A percentile compares a stretch with the other conserved stretches of the same genome.
phyloP scores from a whole-genome alignment of 2,329 filamentous ascomycete species.

The Fusarium humuli region DNA sequence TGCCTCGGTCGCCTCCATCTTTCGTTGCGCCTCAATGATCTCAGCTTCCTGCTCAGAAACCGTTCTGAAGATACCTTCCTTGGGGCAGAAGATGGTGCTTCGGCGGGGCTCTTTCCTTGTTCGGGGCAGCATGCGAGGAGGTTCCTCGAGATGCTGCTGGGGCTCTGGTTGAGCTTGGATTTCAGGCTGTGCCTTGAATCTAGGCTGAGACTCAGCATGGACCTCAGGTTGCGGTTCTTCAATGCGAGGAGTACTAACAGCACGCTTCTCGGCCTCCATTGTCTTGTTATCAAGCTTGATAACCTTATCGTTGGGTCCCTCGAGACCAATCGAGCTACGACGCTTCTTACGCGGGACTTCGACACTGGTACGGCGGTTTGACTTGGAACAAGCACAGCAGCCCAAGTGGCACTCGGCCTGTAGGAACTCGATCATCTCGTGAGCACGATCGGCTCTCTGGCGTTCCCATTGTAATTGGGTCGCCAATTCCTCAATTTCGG shows the following conservation, averaged over 20 bases:
- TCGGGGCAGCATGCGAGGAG: conserved; percentile 40
- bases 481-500: conserved; percentile 69
- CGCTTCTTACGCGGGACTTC: conserved; percentile 40
- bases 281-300: conserved; percentile 52
- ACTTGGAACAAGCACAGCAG: conserved; percentile 70
- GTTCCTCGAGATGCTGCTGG: conserved; percentile 45
- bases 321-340: conserved; percentile 42
- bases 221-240: conserved; percentile 37
- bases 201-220: conserved; percentile 1
- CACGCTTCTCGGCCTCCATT: conserved; percentile 41
- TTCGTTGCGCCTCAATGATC: conserved; percentile 53
- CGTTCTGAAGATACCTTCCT: conserved; percentile 72
- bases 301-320: conserved; percentile 49
- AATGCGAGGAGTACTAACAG: conserved; percentile 25
- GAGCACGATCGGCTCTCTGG: conserved; percentile 74
- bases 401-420: conserved; percentile 78
- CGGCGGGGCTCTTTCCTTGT: conserved; percentile 57
- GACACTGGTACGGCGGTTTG: conserved; percentile 31
- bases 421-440: conserved; percentile 80
- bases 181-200: conserved; percentile 20
- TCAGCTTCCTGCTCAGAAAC: conserved; percentile 66
- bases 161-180: conserved; percentile 4
- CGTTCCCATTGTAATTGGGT: conserved; percentile 67
- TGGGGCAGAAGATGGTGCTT: conserved; percentile 69
- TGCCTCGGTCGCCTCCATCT: conserved; percentile 38